Base-by-base conservation (phyloP, 2,329 filamentous ascomycete species). In the Microdochium trichocladiopsis region DNA sequence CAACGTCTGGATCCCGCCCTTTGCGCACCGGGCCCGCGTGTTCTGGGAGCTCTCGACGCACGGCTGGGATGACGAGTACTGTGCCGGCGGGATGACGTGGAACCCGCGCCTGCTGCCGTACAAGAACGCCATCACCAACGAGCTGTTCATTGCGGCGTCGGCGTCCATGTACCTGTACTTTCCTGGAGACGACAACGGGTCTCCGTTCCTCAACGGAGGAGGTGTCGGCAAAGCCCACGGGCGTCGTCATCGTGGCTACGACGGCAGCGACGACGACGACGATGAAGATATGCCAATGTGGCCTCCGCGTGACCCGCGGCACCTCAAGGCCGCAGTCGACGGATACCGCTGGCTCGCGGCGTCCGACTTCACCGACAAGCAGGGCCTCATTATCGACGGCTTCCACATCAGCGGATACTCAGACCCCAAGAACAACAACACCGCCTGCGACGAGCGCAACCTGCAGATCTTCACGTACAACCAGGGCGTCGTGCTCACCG, bases 391-490 rank as follows among this genome's bases (percentile, higher is more conserved):
- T 64, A 83, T 84, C 0, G 93, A 97, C 61, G 93, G 93, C 11
- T 97, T 90, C 65, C 93, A 97, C 67, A 87, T 97, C 61, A 80
- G 76, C 14, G 82, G 82, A 23, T 88, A 78, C 70, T 71, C 73
- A 24, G 79, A 82, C 52, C 70, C 72, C 6, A 77, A 78, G 54
- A 77, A 76, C 24, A 82, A 84, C 49, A 90, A 88, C 52, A 84
- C 81, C 1, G 77, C 82, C 56, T 96, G 93, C 66, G 89, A 96
- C 64, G 67, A 81, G 49, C 82, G 91, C 49, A 89, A 96, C 67
- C 83, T 92, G 59, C 93, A 91, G 84, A 87, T 96, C 9, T 96
- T 92, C 69, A 95, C 91, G 0, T 96, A 97, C 72, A 97, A 97
- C 69, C 93, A 97, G 68, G 93, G 92, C 22, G 90, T 96, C 3